Percentiles rank a stretch among this genome's conserved stretches.
Conservation (phyloP, 441 rosid species). For the Gossypium gossypioides region DNA sequence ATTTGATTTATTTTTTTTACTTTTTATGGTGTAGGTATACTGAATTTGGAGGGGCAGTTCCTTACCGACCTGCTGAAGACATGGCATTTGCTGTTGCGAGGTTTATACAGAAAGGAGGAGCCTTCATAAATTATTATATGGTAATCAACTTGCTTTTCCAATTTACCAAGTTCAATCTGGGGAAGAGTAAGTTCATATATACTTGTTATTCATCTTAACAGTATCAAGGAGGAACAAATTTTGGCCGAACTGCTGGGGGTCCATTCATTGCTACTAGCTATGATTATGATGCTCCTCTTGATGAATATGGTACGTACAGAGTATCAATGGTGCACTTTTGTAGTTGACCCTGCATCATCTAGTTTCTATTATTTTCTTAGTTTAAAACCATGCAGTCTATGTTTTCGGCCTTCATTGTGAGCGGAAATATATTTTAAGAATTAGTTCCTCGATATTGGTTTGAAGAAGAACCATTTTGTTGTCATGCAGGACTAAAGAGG, state of each 20-base stretch:
- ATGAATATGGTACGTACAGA: conserved; percentile 67
- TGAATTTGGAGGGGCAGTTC: conserved; percentile 88
- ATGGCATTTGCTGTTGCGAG: conserved; percentile 91
- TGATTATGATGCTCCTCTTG: conserved; percentile 95
- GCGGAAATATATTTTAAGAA: background rate
- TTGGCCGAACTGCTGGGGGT: conserved; percentile 97
- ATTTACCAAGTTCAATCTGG: conserved; percentile 1
- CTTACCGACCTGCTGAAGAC: conserved; percentile 88
- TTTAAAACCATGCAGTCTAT: background rate
- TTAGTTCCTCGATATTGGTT: background rate
- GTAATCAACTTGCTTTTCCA: conserved; percentile 27
- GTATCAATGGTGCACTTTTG: background rate
- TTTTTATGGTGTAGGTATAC: conserved; percentile 53
- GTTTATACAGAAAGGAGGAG: conserved; percentile 91
- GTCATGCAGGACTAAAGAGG: conserved; percentile 58
- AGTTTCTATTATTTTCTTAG: background rate
- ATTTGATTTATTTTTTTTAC: background rate
- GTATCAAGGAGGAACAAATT: conserved; percentile 99
- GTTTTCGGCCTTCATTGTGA: background rate
- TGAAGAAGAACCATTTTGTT: conserved; percentile 3
- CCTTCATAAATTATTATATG: conserved; percentile 90
- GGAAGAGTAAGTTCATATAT: conserved; percentile 14
- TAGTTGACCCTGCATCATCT: background rate
- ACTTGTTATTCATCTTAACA: conserved; percentile 23
- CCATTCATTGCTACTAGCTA: conserved; percentile 96